Percentiles rank a stretch among this genome's conserved stretches.
Evolutionary conservation across 495 filamentous ascomycete species (phyloP).

Genomic region (Podospora bellae-mahoneyi): DNA sequence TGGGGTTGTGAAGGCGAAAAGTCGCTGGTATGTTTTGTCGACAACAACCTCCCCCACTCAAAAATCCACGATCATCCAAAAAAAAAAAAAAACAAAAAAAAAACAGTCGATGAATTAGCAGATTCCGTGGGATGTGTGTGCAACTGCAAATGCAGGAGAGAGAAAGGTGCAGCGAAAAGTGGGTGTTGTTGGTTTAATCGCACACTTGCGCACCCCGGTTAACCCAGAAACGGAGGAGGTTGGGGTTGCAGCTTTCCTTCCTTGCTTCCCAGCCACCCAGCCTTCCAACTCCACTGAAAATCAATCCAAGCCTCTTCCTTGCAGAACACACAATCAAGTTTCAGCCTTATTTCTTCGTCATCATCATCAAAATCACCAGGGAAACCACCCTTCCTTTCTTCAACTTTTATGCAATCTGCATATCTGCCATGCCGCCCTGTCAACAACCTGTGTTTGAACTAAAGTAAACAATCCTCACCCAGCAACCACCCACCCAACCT

Average conservation of each 20-base stretch:
- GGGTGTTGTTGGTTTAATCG: slow-evolving; percentile 17
- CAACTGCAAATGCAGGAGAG: slow-evolving; percentile 4
- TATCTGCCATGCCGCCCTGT: no score
- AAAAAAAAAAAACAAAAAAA: background rate
- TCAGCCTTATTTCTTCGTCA: slow-evolving; percentile 9
- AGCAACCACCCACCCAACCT: slow-evolving; percentile 15
- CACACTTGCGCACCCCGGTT: slow-evolving; percentile 13
- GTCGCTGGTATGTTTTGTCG: background rate
- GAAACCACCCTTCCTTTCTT: slow-evolving; percentile 6
- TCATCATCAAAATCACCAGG: background rate
- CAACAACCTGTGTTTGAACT: no score
- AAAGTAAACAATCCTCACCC: slow-evolving; percentile 19
- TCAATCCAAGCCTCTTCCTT: background rate
- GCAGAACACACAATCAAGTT: background rate
- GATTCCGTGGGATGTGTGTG: background rate
- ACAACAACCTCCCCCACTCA: background rate
- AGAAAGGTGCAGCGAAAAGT: background rate
- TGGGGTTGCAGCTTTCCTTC: background rate
- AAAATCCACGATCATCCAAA: background rate
- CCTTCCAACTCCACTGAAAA: background rate
- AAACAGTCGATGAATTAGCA: background rate
- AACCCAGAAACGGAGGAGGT: slow-evolving; percentile 30
- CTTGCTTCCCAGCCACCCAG: background rate
- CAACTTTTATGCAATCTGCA: background rate
- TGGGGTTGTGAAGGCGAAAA: background rate